Percentiles rank a stretch among this genome's conserved stretches.
Evolutionary conservation across 2,329 filamentous ascomycete species (phyloP).

Genomic region (Chrysoporthe puriensis): DNA sequence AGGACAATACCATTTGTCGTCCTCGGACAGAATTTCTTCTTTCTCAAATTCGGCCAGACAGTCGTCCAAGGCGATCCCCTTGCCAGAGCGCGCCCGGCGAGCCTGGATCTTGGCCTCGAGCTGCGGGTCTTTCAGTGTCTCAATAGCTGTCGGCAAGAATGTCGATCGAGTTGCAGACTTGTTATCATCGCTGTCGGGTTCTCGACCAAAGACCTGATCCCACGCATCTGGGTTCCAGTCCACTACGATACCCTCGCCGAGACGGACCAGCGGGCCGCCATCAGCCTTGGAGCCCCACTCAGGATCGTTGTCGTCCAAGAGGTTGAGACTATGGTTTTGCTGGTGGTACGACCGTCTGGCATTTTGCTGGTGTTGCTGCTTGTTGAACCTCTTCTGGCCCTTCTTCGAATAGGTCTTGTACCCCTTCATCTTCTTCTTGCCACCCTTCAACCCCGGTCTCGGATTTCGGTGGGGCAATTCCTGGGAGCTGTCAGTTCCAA

Average conservation of each 20-base stretch:
- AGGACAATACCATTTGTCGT: conserved; percentile 97
- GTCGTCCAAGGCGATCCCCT: conserved; percentile 83
- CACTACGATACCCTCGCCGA: conserved; percentile 83
- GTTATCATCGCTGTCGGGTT: conserved; percentile 43
- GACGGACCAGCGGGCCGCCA: conserved; percentile 70
- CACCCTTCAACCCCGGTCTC: conserved; percentile 34
- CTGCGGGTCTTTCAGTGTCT: conserved; percentile 63
- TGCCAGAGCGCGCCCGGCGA: conserved; percentile 68
- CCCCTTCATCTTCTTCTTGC: conserved; percentile 53
- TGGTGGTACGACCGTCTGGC: conserved; percentile 25
- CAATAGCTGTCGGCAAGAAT: conserved; percentile 49
- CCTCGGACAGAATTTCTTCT: conserved; percentile 89
- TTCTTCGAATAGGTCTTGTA: conserved; percentile 54
- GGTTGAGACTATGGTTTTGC: conserved; percentile 37
- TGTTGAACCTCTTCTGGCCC: conserved; percentile 51
- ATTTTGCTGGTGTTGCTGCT: conserved; percentile 42
- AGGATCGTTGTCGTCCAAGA: conserved; percentile 38
- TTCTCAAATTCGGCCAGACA: conserved; percentile 95
- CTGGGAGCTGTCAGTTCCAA: conserved; percentile 8
- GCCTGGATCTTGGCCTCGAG: conserved; percentile 65
- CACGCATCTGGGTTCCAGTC: conserved; percentile 79
- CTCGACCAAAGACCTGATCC: conserved; percentile 69
- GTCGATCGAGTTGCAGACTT: conserved; percentile 64
- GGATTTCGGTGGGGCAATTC: conserved; percentile 24
- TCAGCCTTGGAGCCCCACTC: conserved; percentile 38